Conservation (phyloP, 495 filamentous ascomycete genomes). For the Schizothecium vesticola region DNA sequence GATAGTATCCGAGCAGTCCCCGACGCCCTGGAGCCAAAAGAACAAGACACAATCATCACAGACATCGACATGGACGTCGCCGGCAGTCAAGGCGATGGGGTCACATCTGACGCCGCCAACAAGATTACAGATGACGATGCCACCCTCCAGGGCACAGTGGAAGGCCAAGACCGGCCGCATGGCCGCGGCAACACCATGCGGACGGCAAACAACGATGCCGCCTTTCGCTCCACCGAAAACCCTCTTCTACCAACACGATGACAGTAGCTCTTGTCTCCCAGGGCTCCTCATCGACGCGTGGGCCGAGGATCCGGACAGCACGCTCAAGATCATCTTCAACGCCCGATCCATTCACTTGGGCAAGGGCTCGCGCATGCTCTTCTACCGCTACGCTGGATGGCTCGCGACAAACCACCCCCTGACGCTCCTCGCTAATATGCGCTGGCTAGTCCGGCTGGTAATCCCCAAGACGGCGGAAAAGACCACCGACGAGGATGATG, state of each 20-base stretch:
- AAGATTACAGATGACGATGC: too few relatives aligned
- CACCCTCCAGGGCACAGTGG: too few relatives aligned
- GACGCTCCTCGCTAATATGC: slow-evolving; percentile 39
- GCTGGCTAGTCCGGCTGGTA: slow-evolving; percentile 42
- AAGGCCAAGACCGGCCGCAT: slow-evolving; percentile 6
- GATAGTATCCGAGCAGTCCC: neutral
- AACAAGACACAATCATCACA: neutral
- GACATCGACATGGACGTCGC: slow-evolving; percentile 23
- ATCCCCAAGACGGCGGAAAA: slow-evolving; percentile 39
- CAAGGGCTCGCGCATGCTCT: slow-evolving; percentile 31
- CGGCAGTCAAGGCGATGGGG: slow-evolving; percentile 13
- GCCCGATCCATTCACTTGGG: slow-evolving; percentile 47
- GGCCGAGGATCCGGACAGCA: slow-evolving; percentile 34
- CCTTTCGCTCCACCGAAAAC: slow-evolving; percentile 34
- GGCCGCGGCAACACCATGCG: slow-evolving; percentile 35
- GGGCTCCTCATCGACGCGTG: slow-evolving; percentile 37
- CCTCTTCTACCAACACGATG: slow-evolving; percentile 37
- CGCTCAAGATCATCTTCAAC: slow-evolving; percentile 48
- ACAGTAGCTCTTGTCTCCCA: slow-evolving; percentile 24
- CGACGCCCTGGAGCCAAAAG: neutral
- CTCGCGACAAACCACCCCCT: slow-evolving; percentile 38
- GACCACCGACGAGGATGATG: slow-evolving; percentile 20
- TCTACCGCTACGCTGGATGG: slow-evolving; percentile 46
- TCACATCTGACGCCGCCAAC: too few relatives aligned
- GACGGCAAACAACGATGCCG: slow-evolving; percentile 39